phyloP scores from a whole-genome alignment of 805 yeast genomes.

The Cyberlindnera subsufficiens region DNA sequence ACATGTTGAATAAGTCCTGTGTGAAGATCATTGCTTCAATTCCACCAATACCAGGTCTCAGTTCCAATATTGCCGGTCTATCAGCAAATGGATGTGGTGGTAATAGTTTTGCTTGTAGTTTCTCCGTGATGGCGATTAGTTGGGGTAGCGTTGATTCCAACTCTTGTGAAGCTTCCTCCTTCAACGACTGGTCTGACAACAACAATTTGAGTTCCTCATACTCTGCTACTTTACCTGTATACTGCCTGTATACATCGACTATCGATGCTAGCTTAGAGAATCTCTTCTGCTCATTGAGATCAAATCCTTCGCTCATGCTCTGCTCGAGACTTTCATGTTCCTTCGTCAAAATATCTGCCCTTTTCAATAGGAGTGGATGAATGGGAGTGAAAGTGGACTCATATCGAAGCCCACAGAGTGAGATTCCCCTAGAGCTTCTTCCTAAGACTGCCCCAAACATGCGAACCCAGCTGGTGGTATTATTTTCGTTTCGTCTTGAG shows the following conservation, averaged over 20 bases:
- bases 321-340: conserved; percentile 39
- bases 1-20: conserved; percentile 75
- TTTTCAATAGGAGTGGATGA: conserved; percentile 46
- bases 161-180: conserved; percentile 60
- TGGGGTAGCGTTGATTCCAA: conserved; percentile 39
- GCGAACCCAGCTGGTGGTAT: too few relatives aligned
- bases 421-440: neutral
- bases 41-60: conserved; percentile 96
- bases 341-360: conserved; percentile 36
- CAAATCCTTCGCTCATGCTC: conserved; percentile 40
- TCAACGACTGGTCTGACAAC: conserved; percentile 40
- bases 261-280: conserved; percentile 40
- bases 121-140: conserved; percentile 35
- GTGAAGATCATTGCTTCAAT: conserved; percentile 88
- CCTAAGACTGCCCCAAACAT: neutral
- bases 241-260: conserved; percentile 35
- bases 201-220: conserved; percentile 39
- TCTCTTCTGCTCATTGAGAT: conserved; percentile 42
- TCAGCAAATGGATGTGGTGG: conserved; percentile 78
- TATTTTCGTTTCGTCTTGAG: too few relatives aligned
- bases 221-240: conserved; percentile 23
- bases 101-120: conserved; percentile 52
- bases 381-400: conserved; percentile 23
- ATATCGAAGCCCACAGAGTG: neutral
- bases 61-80: conserved; percentile 71